These are phyloP conservation scores for Auriculariales sp. DNA, from an alignment of 768 basidiomycete species.

Conservation along the genomic window DNA sequence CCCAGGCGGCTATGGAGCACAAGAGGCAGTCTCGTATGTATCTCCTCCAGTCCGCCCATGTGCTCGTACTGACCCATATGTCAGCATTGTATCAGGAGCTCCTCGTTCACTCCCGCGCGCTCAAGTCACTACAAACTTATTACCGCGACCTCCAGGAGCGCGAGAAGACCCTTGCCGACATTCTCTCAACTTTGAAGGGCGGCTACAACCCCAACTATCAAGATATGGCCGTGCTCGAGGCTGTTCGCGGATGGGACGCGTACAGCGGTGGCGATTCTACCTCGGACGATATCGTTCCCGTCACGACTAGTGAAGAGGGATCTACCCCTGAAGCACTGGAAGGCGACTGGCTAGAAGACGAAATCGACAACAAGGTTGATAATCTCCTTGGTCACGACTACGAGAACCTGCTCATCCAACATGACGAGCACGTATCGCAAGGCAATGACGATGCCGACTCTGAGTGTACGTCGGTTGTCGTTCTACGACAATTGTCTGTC, in stretches of 20 bases:
- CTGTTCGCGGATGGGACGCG: constrained; percentile 86
- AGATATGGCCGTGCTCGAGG: constrained; percentile 97
- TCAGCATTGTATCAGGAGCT: constrained; percentile 70
- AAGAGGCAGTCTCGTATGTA: constrained; percentile 76
- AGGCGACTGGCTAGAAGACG: constrained; percentile 41
- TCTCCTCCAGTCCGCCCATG: background rate
- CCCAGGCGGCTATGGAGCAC: constrained; percentile 66
- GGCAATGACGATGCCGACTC: constrained; percentile 31
- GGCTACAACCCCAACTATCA: constrained; percentile 98
- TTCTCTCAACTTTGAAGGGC: constrained; percentile 63
- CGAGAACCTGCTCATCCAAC: constrained; percentile 58
- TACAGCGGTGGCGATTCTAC: constrained; percentile 41
- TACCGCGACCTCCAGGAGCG: constrained; percentile 60
- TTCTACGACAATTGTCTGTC: constrained; percentile 1
- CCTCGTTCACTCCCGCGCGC: constrained; percentile 52
- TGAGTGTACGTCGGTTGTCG: constrained; percentile 23
- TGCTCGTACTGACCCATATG: background rate
- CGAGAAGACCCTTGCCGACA: constrained; percentile 65
- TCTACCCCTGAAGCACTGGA: constrained; percentile 35
- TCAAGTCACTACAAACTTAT: constrained; percentile 63
- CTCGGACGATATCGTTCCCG: constrained; percentile 12
- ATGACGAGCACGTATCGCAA: constrained; percentile 50
- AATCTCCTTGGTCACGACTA: constrained; percentile 50
- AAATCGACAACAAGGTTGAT: constrained; percentile 44
- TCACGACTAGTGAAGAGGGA: constrained; percentile 8